Evolutionary conservation across 768 basidiomycete species (phyloP).

Genomic region (Tricholoma flavovirens): DNA sequence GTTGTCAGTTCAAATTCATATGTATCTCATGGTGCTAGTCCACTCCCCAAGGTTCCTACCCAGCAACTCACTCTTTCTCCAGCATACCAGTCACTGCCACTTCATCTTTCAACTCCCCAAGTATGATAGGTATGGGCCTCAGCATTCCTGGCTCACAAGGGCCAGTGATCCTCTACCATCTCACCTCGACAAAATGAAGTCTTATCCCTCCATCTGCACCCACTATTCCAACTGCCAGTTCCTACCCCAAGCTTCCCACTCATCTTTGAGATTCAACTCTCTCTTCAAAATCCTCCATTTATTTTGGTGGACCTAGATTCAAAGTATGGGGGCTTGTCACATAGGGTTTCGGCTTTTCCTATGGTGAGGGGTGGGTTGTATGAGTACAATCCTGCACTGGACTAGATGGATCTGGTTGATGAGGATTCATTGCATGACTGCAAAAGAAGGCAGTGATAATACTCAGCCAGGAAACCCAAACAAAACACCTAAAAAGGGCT

Average conservation of each 20-base stretch:
- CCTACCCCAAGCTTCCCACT: constrained; percentile 10
- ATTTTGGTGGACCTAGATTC: constrained; percentile 12
- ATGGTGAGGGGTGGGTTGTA: constrained; percentile 42
- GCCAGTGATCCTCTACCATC: constrained; percentile 22
- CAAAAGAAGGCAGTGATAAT: constrained; percentile 26
- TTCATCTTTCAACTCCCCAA: neutral
- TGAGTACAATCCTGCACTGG: constrained; percentile 60
- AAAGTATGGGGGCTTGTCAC: constrained; percentile 7
- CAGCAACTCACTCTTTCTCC: too few species aligned
- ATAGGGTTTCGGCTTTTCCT: constrained; percentile 15
- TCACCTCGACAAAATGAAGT: constrained; percentile 14
- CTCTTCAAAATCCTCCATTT: constrained; percentile 9
- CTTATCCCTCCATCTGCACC: neutral
- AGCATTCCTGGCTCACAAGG: constrained; percentile 8
- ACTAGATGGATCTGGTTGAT: constrained; percentile 51
- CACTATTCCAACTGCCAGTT: constrained; percentile 9
- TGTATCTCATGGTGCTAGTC: neutral
- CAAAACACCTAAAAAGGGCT: too few species aligned
- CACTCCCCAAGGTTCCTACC: neutral
- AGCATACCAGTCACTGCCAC: too few species aligned
- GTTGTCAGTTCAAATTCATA: neutral
- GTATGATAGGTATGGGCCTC: constrained; percentile 1
- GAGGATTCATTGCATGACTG: constrained; percentile 68
- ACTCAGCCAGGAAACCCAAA: too few species aligned
- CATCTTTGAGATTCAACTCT: neutral